Evolutionary conservation across 2,329 filamentous ascomycete species (phyloP).

Genomic region (Penicillium sp.): DNA sequence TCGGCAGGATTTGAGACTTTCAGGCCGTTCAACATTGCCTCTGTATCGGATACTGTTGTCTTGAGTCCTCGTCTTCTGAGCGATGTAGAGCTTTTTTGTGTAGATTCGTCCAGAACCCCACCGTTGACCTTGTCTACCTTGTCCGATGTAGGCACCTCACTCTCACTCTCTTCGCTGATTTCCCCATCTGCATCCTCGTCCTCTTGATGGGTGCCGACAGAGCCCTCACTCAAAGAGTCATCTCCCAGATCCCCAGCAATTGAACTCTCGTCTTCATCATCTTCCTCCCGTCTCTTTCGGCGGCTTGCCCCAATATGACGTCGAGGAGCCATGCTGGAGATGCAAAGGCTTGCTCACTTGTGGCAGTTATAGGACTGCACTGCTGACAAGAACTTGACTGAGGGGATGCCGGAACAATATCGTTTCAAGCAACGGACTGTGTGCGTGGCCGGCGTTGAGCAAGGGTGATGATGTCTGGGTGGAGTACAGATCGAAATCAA

Average conservation of each 20-base stretch:
- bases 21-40: slow-evolving; percentile 59
- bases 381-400: slow-evolving; percentile 6
- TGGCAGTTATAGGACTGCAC: neutral
- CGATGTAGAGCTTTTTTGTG: slow-evolving; percentile 35
- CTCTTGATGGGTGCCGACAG: slow-evolving; percentile 54
- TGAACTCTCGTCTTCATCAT: slow-evolving; percentile 49
- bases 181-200: slow-evolving; percentile 59
- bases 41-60: slow-evolving; percentile 52
- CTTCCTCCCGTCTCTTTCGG: slow-evolving; percentile 46
- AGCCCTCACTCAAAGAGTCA: slow-evolving; percentile 62
- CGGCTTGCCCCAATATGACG: slow-evolving; percentile 46
- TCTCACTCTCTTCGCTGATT: slow-evolving; percentile 55
- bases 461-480: slow-evolving; percentile 18
- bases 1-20: slow-evolving; percentile 46
- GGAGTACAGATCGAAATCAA: slow-evolving; percentile 1
- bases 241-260: slow-evolving; percentile 53
- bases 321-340: slow-evolving; percentile 41
- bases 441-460: slow-evolving; percentile 20
- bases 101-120: slow-evolving; percentile 29
- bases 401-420: slow-evolving; percentile 6
- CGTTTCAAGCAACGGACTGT: slow-evolving; percentile 16
- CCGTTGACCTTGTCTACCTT: slow-evolving; percentile 28
- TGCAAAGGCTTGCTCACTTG: neutral
- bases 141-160: slow-evolving; percentile 39
- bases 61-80: slow-evolving; percentile 33